Conservation (phyloP, 176 grass and related monocot genomes). For the Neostapfia colusana region DNA sequence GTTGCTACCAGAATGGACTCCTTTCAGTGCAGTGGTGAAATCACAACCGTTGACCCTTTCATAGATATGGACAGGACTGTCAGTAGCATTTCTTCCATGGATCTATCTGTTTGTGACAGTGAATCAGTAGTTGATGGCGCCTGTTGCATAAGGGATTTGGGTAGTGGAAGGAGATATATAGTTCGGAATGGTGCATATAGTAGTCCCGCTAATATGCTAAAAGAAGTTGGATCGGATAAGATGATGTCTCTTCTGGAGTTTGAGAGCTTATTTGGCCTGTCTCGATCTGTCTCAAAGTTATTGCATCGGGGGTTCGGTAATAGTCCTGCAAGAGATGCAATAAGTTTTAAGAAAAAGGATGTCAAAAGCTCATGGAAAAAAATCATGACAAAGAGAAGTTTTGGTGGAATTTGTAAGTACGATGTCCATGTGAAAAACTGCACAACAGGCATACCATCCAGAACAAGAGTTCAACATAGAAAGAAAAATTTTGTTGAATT, state of each 20-base stretch:
- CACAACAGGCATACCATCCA: slow-evolving; percentile 32
- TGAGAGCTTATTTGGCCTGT: slow-evolving; percentile 55
- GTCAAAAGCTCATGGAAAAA: slow-evolving; percentile 61
- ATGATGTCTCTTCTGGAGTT: slow-evolving; percentile 63
- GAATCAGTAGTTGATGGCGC: slow-evolving; percentile 17
- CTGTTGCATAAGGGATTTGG: slow-evolving; percentile 54
- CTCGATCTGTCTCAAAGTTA: slow-evolving; percentile 44
- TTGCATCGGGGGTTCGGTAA: slow-evolving; percentile 33
- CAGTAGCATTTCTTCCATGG: slow-evolving; percentile 20
- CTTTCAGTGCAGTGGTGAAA: slow-evolving; percentile 29
- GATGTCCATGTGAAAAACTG: slow-evolving; percentile 52
- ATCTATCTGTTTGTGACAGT: slow-evolving; percentile 34
- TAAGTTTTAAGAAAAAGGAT: slow-evolving; percentile 16
- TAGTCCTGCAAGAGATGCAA: not conserved
- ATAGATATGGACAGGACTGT: slow-evolving; percentile 37
- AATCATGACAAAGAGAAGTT: slow-evolving; percentile 48
- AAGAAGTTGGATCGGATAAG: slow-evolving; percentile 64
- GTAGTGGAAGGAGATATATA: slow-evolving; percentile 44
- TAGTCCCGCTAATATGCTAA: slow-evolving; percentile 45
- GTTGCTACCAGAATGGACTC: slow-evolving; percentile 20
- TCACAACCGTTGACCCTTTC: slow-evolving; percentile 14
- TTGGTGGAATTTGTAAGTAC: slow-evolving; percentile 41
- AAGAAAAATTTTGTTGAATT: slow-evolving; percentile 73
- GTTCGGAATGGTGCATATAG: slow-evolving; percentile 33
- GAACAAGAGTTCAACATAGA: slow-evolving; percentile 57